phyloP scores from a whole-genome alignment of 1,284 basidiomycete species.

The Anthracocystis panici-leucophaei region DNA sequence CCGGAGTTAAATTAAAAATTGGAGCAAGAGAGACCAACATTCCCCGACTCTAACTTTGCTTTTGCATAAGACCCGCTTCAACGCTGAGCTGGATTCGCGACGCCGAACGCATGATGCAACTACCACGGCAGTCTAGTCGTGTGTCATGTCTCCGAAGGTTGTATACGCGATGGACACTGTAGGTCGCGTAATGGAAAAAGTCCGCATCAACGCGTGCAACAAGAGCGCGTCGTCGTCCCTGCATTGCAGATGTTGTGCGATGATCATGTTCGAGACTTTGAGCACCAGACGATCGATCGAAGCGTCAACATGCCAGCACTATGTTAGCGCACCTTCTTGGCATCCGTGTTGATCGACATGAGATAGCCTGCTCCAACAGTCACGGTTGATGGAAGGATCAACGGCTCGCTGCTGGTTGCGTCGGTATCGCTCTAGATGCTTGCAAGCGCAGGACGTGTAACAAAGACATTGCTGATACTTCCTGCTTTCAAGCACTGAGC shows the following conservation, averaged over 20 bases:
- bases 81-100: not conserved
- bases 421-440: too few species aligned
- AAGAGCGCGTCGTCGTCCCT: constrained; percentile 9
- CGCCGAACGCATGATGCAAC: not conserved
- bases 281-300: constrained; percentile 11
- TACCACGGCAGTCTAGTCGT: not conserved
- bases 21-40: constrained; percentile 9
- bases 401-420: not conserved
- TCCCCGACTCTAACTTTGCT: not conserved
- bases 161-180: not conserved
- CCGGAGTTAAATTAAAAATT: constrained; percentile 5
- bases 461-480: too few species aligned
- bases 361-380: not conserved
- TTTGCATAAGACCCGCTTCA: not conserved
- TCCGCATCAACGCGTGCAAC: not conserved
- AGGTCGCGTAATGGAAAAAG: not conserved
- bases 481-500: too few species aligned
- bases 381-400: not conserved
- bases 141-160: not conserved
- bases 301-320: constrained; percentile 1
- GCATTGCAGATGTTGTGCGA: not conserved
- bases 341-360: constrained; percentile 10
- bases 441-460: too few species aligned
- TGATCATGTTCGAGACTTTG: constrained; percentile 2
- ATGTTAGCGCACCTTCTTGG: not conserved